Evolutionary conservation across 306 rosid species (phyloP).

Genomic region (Citrullus amarus): DNA sequence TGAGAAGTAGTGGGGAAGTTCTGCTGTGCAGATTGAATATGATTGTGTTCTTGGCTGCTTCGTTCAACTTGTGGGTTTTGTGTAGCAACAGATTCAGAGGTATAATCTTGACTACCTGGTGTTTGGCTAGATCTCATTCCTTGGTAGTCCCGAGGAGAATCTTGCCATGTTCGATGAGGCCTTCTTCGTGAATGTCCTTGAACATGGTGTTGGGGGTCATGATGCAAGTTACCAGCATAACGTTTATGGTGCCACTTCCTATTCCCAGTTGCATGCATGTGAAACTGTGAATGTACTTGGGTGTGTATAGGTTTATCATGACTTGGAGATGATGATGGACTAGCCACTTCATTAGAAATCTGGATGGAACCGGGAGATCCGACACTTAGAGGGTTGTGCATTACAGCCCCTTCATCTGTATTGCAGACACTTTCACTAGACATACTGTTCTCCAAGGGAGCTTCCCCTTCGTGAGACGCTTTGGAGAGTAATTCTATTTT

Average conservation of each 20-base stretch:
- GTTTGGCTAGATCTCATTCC: conserved; percentile 33
- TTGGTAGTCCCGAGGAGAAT: conserved; percentile 26
- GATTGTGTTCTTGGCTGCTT: conserved; percentile 40
- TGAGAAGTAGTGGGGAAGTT: conserved; percentile 30
- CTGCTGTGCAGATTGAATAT: conserved; percentile 35
- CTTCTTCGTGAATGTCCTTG: conserved; percentile 32
- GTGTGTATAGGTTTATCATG: conserved; percentile 21
- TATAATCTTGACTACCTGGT: conserved; percentile 25
- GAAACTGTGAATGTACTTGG: conserved; percentile 20
- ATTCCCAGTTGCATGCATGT: conserved; percentile 24
- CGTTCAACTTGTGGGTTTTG: conserved; percentile 36
- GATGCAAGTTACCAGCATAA: conserved; percentile 28
- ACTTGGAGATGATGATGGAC: conserved; percentile 22
- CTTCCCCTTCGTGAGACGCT: conserved; percentile 17
- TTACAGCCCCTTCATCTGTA: conserved; percentile 17
- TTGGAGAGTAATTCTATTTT: conserved; percentile 18
- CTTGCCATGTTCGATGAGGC: conserved; percentile 27
- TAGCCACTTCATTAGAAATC: conserved; percentile 25
- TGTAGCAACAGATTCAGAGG: conserved; percentile 21
- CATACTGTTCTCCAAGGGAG: conserved; percentile 29
- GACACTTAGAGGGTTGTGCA: conserved; percentile 21
- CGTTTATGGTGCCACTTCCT: conserved; percentile 34
- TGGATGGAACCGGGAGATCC: conserved; percentile 33
- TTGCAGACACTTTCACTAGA: conserved; percentile 19
- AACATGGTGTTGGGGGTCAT: conserved; percentile 32